phyloP scores from a whole-genome alignment of 306 rosid genomes.

The Citrullus colocynthis region DNA sequence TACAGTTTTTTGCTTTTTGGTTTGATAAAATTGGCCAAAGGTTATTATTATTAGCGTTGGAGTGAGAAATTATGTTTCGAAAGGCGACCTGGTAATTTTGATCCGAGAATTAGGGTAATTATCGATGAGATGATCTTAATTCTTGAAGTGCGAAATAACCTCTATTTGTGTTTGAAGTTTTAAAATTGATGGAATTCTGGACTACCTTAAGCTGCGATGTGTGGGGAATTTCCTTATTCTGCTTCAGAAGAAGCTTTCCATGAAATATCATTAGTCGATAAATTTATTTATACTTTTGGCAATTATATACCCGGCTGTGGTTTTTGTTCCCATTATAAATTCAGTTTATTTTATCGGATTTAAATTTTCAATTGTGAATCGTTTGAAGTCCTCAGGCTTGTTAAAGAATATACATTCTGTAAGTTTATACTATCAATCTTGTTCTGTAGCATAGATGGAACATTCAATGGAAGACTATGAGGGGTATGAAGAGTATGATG shows the following conservation, averaged over 20 bases:
- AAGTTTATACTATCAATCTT: neutral
- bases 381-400: neutral
- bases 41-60: neutral
- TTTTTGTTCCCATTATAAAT: neutral
- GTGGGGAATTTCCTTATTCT: neutral
- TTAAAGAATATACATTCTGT: neutral
- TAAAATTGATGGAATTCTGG: neutral
- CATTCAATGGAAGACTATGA: constrained; percentile 5
- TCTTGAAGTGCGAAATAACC: neutral
- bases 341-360: neutral
- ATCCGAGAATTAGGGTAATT: neutral
- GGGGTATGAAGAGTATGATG: constrained; percentile 20
- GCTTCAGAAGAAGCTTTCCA: neutral
- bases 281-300: neutral
- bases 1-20: neutral
- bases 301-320: neutral
- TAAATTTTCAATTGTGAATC: neutral
- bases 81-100: neutral
- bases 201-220: neutral
- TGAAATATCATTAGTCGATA: neutral
- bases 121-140: neutral
- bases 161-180: neutral
- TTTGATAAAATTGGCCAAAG: neutral
- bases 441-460: neutral
- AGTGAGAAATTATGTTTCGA: neutral